Evolutionary conservation across 768 basidiomycete species (phyloP), one percentile per base, ranked within the genome.

Genomic region (Brasilioporus rufonigricans): DNA sequence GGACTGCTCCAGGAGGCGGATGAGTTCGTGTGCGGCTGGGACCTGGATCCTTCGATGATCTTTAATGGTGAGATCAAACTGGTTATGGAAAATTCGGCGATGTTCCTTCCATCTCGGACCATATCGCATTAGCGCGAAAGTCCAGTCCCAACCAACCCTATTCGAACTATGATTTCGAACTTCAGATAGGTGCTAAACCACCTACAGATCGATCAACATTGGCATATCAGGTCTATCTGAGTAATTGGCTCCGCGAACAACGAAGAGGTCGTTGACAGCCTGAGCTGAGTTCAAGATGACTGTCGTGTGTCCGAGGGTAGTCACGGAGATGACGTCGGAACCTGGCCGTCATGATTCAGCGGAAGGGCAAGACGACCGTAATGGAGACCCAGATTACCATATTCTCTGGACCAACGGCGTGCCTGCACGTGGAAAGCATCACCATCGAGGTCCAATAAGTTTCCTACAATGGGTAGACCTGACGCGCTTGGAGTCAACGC

Each of bases 61-160:
- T n/a, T 52, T 31, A 7, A 52, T 38, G 6, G 51, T 52, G 44
- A 52, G 44, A 47, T 52, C 35, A 7, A 52, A 52, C 1, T 52
- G 44, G 35, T 52, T 47, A 31, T 52, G 51, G 27, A 52, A 52
- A n/a, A 52, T 52, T 23, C 44, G 51, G 35, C 51, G 44, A 10
- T 52, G 51, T 29, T 52, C 51, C 33, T 52, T 52, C 51, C 51
- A 52, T 18, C 44, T 26, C 3, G 44, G 27, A 1, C 51, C 51
- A 38, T 52, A 52, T 16, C 51, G 51, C 51, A 52, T 52, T 5
- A 52, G 43, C 9, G 51, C 43, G 4, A 52, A 52, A 14, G 51
- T 52, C 51, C 51, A 52, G 51, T 52, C 43, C 51, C 51, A 52
- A 29, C 51, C 51, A 11, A 52, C 51, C 33, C 51, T 52, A 21